Conservation (phyloP, 2,329 filamentous ascomycete species). For the Nemania sp. region DNA sequence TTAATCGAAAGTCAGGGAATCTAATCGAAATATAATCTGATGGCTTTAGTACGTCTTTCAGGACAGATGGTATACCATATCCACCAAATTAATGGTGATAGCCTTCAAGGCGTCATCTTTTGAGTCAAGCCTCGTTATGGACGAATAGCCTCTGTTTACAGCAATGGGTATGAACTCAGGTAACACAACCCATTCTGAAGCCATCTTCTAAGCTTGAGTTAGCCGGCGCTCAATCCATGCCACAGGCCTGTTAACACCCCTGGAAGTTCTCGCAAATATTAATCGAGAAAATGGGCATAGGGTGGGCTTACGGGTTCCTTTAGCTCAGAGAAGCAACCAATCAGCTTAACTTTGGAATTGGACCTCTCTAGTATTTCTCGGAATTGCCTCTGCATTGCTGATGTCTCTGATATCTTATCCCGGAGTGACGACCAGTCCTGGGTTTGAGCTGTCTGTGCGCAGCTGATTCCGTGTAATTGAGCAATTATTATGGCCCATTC, state of each 20-base stretch:
- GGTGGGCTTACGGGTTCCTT: neutral
- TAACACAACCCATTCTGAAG: constrained; percentile 8
- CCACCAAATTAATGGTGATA: neutral
- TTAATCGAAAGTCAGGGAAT: no score
- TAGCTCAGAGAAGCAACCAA: neutral
- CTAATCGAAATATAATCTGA: no score
- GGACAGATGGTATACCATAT: no score
- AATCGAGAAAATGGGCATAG: neutral
- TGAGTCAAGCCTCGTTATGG: neutral
- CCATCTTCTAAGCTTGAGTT: neutral
- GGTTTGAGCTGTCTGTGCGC: constrained; percentile 4
- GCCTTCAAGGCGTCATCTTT: neutral
- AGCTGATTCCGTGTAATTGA: neutral
- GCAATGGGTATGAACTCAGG: constrained; percentile 7
- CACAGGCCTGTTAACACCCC: neutral
- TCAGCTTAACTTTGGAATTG: neutral
- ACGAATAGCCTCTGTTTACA: neutral
- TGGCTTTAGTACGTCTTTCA: no score
- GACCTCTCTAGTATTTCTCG: neutral
- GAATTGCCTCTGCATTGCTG: constrained; percentile 3
- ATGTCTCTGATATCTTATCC: neutral
- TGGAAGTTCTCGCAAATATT: no score
- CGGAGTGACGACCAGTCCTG: constrained; percentile 3
- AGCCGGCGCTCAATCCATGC: neutral
- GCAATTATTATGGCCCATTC: constrained; percentile 11